Conservation (phyloP, 495 filamentous ascomycete species). For the Xylaria grammica region DNA sequence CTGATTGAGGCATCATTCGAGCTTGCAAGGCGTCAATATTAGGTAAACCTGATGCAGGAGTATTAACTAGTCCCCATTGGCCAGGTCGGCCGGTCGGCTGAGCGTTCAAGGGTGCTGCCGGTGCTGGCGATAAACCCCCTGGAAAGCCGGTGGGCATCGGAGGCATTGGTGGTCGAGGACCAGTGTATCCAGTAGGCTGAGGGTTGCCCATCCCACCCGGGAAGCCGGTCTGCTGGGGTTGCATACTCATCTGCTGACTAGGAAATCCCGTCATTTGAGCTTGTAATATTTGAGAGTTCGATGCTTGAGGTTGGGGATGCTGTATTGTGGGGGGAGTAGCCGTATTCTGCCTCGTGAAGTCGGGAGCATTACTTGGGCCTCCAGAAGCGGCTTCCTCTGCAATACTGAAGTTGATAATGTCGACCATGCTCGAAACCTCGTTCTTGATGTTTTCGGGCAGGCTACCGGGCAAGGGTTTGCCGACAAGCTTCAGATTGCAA, state of each 20-base stretch:
- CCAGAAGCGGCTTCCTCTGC: conserved; percentile 71
- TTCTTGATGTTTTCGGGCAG: conserved; percentile 89
- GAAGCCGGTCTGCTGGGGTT: conserved; percentile 65
- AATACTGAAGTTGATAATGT: conserved; percentile 96
- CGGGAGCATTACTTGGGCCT: conserved; percentile 72
- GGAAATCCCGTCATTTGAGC: conserved; percentile 79
- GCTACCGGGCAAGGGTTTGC: conserved; percentile 73
- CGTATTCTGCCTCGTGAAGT: conserved; percentile 72
- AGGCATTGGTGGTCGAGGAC: conserved; percentile 88
- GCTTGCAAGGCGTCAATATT: conserved; percentile 93
- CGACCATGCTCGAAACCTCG: conserved; percentile 99
- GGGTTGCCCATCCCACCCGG: conserved; percentile 49
- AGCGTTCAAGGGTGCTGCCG: conserved; percentile 72
- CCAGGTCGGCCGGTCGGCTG: conserved; percentile 97
- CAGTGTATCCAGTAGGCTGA: conserved; percentile 68
- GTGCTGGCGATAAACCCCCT: conserved; percentile 67
- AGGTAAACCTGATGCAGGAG: conserved; percentile 84
- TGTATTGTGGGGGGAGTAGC: conserved; percentile 75
- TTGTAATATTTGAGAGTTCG: conserved; percentile 75
- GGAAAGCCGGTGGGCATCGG: conserved; percentile 90
- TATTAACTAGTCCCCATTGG: conserved; percentile 97
- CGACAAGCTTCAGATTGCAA: conserved; percentile 89
- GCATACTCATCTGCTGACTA: conserved; percentile 59
- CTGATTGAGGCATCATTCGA: conserved; percentile 97
- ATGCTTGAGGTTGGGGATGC: conserved; percentile 82